Base-by-base conservation (phyloP, 768 basidiomycete genomes). In the Postia placenta region DNA sequence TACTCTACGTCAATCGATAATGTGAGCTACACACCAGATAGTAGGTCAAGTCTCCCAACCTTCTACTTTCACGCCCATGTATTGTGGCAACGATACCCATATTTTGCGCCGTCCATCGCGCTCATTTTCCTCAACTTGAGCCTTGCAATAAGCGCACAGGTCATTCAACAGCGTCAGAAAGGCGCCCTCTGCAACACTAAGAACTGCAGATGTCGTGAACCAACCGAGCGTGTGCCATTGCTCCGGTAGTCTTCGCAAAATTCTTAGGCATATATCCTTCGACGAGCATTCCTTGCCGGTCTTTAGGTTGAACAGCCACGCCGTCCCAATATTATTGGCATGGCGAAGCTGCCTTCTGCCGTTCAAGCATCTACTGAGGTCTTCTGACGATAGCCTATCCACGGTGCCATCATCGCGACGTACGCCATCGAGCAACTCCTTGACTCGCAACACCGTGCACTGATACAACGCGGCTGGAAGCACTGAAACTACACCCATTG, bases 21-120 rank as follows among this genome's bases (percentile, higher is more conserved):
- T n/a, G n/a, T n/a, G n/a, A n/a, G n/a, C n/a, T n/a, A n/a, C 33
- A 35, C 12, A 22, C 38, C 19, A 39, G 6, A 39, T 39, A 11
- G 9, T 17, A n/a, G 11, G 38, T 43, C 42, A 43, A 7, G 11
- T 23, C 33, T 51, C 52, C 56, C 56, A 56, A 39, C 53, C 49
- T 30, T 53, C 56, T 20, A 53, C 47, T 9, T 36, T 14, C 26
- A 56, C 41, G 42, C 52, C 50, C 56, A 54, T 56, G 20, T 51
- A 56, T 36, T 30, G 26, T 35, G 56, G 56, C 2, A 56, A 47
- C 20, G 40, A 35, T 38, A 46, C 49, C 55, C 55, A 56, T 39
- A 56, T 15, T 7, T 33, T 15, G 30, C 30, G 9, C 30, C 30
- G 9, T 33, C 30, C 30, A 15, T 7, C 15, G 30, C 15, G 30